Conservation (phyloP, 208 protist genomes). For the Trypanosoma boissoni region DNA sequence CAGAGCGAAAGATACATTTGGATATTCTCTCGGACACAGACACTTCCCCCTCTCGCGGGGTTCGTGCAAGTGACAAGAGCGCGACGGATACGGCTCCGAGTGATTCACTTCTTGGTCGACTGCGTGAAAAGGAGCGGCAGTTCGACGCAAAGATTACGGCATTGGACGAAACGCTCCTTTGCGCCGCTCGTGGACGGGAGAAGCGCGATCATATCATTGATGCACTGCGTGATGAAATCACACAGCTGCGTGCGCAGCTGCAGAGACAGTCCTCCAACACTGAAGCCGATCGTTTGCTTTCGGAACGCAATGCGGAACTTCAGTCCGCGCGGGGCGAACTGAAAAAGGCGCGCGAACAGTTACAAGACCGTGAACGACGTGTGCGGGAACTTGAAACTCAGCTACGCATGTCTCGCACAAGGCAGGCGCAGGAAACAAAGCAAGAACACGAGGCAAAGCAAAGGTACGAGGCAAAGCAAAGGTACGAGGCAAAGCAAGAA, state of each 20-base stretch:
- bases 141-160: conserved; percentile 76
- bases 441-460: not conserved
- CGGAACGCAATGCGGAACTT: conserved; percentile 27
- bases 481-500: conserved; percentile 5
- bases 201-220: conserved; percentile 73
- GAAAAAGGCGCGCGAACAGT: not conserved
- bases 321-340: conserved; percentile 34
- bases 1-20: too few species aligned
- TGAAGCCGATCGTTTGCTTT: conserved; percentile 10
- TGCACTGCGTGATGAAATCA: conserved; percentile 53
- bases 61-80: conserved; percentile 9
- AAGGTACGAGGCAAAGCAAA: not conserved
- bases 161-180: conserved; percentile 71
- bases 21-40: too few species aligned
- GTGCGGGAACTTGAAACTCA: conserved; percentile 11
- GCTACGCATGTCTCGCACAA: too few species aligned
- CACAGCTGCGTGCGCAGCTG: conserved; percentile 29
- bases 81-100: conserved; percentile 4
- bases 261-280: conserved; percentile 24
- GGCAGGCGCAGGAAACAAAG: conserved; percentile 6
- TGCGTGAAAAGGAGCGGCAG: conserved; percentile 61
- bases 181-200: conserved; percentile 56
- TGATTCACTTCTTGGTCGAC: conserved; percentile 45
- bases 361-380: conserved; percentile 7
- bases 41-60: too few species aligned